Conservation (phyloP, 1,139 yeast genomes). For the Kurtzmaniella natalensis region DNA sequence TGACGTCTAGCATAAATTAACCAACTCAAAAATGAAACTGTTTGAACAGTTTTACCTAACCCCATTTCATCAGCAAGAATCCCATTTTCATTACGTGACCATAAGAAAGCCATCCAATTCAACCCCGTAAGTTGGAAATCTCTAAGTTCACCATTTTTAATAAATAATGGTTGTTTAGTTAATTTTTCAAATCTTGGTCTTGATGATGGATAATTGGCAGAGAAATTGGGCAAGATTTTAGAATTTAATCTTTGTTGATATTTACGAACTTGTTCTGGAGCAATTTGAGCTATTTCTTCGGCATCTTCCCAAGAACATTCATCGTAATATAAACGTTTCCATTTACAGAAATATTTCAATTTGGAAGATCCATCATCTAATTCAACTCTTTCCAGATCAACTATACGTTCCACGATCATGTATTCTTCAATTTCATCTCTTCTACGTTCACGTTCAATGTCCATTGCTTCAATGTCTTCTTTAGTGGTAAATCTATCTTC, state of each 20-base stretch:
- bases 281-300: slow-evolving; percentile 73
- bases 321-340: slow-evolving; percentile 92
- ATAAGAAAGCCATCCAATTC: slow-evolving; percentile 98
- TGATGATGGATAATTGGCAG: slow-evolving; percentile 67
- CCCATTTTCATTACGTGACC: slow-evolving; percentile 98
- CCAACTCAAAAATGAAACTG: slow-evolving; percentile 94
- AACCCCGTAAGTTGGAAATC: slow-evolving; percentile 97
- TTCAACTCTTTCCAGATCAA: slow-evolving; percentile 73
- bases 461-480: slow-evolving; percentile 92
- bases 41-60: slow-evolving; percentile 95
- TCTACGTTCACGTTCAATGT: slow-evolving; percentile 79
- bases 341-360: slow-evolving; percentile 81
- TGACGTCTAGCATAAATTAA: slow-evolving; percentile 89
- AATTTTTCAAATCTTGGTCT: slow-evolving; percentile 91
- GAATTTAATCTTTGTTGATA: slow-evolving; percentile 80
- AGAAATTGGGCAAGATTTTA: slow-evolving; percentile 76
- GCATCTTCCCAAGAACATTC: slow-evolving; percentile 98
- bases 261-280: slow-evolving; percentile 80
- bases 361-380: slow-evolving; percentile 58
- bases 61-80: slow-evolving; percentile 99
- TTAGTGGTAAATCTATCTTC: slow-evolving; percentile 75
- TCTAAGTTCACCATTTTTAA: slow-evolving; percentile 87
- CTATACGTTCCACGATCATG: slow-evolving; percentile 84
- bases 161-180: slow-evolving; percentile 79
- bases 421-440: slow-evolving; percentile 81